phyloP scores from a whole-genome alignment of 192 early-diverging fungal genomes.

The Chytriomyces hyalinus region DNA sequence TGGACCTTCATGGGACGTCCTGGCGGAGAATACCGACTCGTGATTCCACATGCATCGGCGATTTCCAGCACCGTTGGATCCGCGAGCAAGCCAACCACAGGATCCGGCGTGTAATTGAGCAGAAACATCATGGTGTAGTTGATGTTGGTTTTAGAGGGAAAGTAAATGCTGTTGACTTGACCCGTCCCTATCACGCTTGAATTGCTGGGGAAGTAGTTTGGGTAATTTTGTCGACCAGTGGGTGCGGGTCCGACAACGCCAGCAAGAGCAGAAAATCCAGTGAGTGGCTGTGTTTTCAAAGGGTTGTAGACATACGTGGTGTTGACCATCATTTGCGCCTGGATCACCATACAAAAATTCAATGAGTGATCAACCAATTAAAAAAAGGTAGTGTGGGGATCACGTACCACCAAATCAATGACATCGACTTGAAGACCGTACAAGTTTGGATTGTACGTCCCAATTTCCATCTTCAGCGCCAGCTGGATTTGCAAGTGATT shows the following conservation, averaged over 20 bases:
- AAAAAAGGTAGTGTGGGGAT: background rate
- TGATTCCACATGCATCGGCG: conserved; percentile 42
- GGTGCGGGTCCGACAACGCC: conserved; percentile 9
- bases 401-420: conserved; percentile 32
- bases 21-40: conserved; percentile 8
- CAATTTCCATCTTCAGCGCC: conserved; percentile 21
- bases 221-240: background rate
- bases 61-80: conserved; percentile 43
- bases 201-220: conserved; percentile 6
- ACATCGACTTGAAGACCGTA: conserved; percentile 31
- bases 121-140: conserved; percentile 41
- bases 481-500: conserved; percentile 22
- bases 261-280: background rate
- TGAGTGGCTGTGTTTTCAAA: conserved; percentile 18
- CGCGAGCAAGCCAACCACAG: conserved; percentile 23
- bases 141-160: conserved; percentile 29
- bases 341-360: too few relatives aligned
- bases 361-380: too few relatives aligned
- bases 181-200: conserved; percentile 29
- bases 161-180: conserved; percentile 15
- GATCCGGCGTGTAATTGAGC: conserved; percentile 32
- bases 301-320: conserved; percentile 25
- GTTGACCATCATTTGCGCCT: conserved; percentile 38
- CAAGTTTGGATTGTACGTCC: conserved; percentile 27
- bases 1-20: conserved; percentile 33